phyloP scores from a whole-genome alignment of 2,329 filamentous ascomycete genomes.

The Atkinsonella hypoxylon region DNA sequence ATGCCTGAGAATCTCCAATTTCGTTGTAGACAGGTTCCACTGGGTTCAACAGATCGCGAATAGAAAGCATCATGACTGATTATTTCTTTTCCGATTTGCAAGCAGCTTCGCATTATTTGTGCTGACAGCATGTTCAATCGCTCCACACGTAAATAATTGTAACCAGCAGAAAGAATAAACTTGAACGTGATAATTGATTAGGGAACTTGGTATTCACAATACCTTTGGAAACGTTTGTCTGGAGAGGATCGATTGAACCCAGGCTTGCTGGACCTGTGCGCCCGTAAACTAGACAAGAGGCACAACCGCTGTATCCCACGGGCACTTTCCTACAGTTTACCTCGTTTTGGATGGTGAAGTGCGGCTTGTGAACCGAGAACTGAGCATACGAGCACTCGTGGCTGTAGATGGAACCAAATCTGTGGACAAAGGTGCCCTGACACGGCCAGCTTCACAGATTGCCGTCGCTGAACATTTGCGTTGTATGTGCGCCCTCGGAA shows the following conservation, averaged over 20 bases:
- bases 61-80: conserved; percentile 1
- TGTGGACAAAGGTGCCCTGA: not conserved
- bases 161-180: not conserved
- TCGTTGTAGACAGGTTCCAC: not conserved
- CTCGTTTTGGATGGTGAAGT: not conserved
- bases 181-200: not conserved
- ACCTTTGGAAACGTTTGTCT: not conserved
- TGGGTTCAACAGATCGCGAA: conserved; percentile 4
- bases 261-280: not conserved
- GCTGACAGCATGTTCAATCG: not conserved
- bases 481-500: conserved; percentile 2
- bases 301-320: not conserved
- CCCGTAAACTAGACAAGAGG: not conserved
- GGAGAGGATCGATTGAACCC: not conserved
- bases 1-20: not conserved
- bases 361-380: not conserved
- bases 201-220: not conserved
- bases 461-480: not conserved
- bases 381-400: not conserved
- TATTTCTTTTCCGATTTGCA: not conserved
- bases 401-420: not conserved
- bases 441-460: not conserved
- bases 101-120: not conserved
- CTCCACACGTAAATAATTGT: not conserved
- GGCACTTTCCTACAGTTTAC: not conserved